phyloP scores from a whole-genome alignment of 2,329 filamentous ascomycete genomes.

The Xylaria digitata region DNA sequence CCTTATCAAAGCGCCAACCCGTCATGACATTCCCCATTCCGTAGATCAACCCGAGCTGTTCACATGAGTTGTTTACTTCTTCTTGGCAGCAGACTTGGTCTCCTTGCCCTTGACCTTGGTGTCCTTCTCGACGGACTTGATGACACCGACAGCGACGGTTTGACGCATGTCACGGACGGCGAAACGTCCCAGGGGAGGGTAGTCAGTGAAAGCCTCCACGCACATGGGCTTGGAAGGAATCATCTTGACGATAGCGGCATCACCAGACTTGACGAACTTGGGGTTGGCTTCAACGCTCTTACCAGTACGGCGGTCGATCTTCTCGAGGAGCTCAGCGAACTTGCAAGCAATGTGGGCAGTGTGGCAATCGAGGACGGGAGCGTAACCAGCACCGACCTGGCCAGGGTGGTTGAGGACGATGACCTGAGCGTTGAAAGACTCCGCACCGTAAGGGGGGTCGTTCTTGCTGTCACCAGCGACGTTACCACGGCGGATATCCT shows the following conservation, averaged over 20 bases:
- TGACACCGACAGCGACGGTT: slow-evolving; percentile 93
- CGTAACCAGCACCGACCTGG: slow-evolving; percentile 99
- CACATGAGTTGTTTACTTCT: slow-evolving; percentile 70
- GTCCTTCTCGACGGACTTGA: slow-evolving; percentile 84
- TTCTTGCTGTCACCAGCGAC: slow-evolving; percentile 99
- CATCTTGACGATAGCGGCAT: slow-evolving; percentile 99
- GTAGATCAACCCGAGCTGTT: slow-evolving; percentile 36
- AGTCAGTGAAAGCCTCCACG: slow-evolving; percentile 99
- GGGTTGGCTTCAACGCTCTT: slow-evolving; percentile 91
- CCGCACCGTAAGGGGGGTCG: slow-evolving; percentile 89
- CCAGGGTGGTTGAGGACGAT: slow-evolving; percentile 99
- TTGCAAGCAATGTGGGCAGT: slow-evolving; percentile 99
- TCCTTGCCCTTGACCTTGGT: slow-evolving; percentile 69
- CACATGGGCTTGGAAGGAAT: slow-evolving; percentile 99
- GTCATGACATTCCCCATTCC: slow-evolving; percentile 42
- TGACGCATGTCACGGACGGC: slow-evolving; percentile 98
- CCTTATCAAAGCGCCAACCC: slow-evolving; percentile 45
- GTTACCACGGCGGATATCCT: slow-evolving; percentile 99
- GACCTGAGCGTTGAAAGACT: slow-evolving; percentile 99
- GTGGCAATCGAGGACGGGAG: slow-evolving; percentile 99
- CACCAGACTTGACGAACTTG: slow-evolving; percentile 99
- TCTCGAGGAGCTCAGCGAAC: slow-evolving; percentile 99
- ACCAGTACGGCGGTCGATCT: slow-evolving; percentile 99
- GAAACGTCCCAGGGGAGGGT: slow-evolving; percentile 99
- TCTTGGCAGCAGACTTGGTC: slow-evolving; percentile 75